A percentile compares a stretch with the other conserved stretches of the same genome.
Conservation (phyloP, 345 rosid species). For the Populus ilicifolia region DNA sequence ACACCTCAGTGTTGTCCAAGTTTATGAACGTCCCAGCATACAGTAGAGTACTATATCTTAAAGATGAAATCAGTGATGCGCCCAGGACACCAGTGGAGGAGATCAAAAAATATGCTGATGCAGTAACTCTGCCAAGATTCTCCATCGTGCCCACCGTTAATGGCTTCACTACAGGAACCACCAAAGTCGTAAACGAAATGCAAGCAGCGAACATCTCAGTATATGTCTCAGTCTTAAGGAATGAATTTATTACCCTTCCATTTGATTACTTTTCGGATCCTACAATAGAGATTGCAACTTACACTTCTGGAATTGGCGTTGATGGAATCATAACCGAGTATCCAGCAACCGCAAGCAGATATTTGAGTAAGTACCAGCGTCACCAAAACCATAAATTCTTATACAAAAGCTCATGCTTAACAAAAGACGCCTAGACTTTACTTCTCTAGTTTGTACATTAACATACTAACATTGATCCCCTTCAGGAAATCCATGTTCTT, state of each 20-base stretch:
- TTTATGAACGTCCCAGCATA: constrained; percentile 43
- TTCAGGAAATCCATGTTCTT: constrained; percentile 64
- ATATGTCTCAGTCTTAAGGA: constrained; percentile 51
- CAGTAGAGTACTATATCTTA: constrained; percentile 51
- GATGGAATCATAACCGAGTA: constrained; percentile 73
- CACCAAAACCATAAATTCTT: background rate
- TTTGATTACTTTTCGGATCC: constrained; percentile 81
- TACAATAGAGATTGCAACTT: constrained; percentile 58
- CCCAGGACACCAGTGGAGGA: constrained; percentile 47
- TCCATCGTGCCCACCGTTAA: constrained; percentile 37
- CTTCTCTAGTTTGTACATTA: background rate
- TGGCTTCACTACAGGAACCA: constrained; percentile 40
- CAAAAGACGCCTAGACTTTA: background rate
- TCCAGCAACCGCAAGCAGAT: constrained; percentile 75
- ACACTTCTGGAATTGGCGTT: constrained; percentile 37
- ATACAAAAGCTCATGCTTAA: background rate
- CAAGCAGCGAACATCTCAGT: constrained; percentile 63
- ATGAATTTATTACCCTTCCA: constrained; percentile 56
- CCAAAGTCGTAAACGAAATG: constrained; percentile 51
- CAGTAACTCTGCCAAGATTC: constrained; percentile 42
- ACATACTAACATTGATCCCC: background rate
- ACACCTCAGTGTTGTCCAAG: constrained; percentile 58
- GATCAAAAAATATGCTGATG: constrained; percentile 69
- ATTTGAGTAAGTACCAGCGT: constrained; percentile 46
- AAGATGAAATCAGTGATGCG: constrained; percentile 46